Evolutionary conservation across 257 asterid genomes (phyloP), one percentile per base, ranked within the genome.

Genomic region (Thymus quinquecostatus): DNA sequence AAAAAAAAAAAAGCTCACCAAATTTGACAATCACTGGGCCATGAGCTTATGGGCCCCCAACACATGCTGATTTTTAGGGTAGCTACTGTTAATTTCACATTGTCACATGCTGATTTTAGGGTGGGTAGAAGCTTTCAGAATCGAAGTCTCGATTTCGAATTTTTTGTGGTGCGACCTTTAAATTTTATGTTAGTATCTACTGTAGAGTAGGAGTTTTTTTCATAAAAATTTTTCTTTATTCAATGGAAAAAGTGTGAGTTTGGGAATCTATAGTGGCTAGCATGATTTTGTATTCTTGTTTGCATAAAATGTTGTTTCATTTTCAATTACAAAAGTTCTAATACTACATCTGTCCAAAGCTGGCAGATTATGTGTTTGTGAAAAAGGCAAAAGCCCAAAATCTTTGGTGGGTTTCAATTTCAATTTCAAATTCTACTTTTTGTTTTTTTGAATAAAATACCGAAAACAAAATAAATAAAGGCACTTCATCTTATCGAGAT

Each of bases 41-140:
- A 36, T 2, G 13, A 2, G 9, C 12, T 60, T n/a, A 28, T 32
- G 64, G 77, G 60, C 53, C 80, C 70, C 48, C 56, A 32, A 49
- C 69, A 56, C 72, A 56, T 70, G 76, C 54, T 47, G 59, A 8
- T 41, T 34, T 62, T 44, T 59, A 8, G 11, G 43, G 10, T 47
- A n/a, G 28, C 56, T 13, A 58, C 68, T 27, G 11, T 44, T 45
- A 30, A 36, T 64, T 44, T 29, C 43, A 45, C 54, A 44, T 28
- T 3, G 11, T 64, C 28, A 61, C 67, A 64, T 43, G 68, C 68
- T 21, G 21, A 21, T 21, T 21, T 21, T 21, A 21, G 21, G 21
- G 21, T 38, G 1, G 44, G 3, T 38, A 2, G 5, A 38, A 6
- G 44, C 44, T 38, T 38, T 38, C 44, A 38, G 21, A 21, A 21